Percentiles rank a stretch among this genome's conserved stretches.
Conservation (phyloP, 139 green algal genomes). For the Picochlorum sp. region DNA sequence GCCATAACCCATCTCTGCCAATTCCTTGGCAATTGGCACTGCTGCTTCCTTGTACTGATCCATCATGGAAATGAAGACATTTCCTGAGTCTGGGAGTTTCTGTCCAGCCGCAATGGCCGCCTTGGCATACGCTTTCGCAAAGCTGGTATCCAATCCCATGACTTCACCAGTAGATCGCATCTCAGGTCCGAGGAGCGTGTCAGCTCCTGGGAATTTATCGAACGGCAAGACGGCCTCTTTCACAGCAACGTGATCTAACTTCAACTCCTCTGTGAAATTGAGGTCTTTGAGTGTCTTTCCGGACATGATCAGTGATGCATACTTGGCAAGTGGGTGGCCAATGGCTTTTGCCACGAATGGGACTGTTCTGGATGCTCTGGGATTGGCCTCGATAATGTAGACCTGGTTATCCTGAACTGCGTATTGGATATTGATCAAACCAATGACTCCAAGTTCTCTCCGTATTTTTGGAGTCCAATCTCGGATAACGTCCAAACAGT, state of each 20-base stretch:
- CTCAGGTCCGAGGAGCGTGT: conserved; percentile 95
- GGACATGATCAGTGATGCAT: conserved; percentile 91
- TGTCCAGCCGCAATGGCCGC: conserved; percentile 87
- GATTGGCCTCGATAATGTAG: conserved; percentile 99
- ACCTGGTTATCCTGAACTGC: conserved; percentile 72
- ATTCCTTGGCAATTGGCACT: conserved; percentile 67
- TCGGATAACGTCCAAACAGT: conserved; percentile 57
- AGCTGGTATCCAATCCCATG: conserved; percentile 88
- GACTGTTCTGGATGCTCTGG: conserved; percentile 90
- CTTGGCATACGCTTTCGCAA: conserved; percentile 91
- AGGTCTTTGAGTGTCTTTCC: conserved; percentile 81
- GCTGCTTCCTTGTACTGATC: conserved; percentile 82
- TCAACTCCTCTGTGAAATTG: conserved; percentile 76
- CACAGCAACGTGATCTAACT: conserved; percentile 83
- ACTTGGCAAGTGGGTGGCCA: conserved; percentile 92
- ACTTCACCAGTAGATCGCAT: conserved; percentile 98
- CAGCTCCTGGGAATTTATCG: conserved; percentile 95
- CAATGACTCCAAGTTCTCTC: conserved; percentile 82
- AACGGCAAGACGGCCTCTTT: conserved; percentile 99
- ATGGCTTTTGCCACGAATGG: conserved; percentile 98
- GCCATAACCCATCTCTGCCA: conserved; percentile 79
- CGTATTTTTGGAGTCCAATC: conserved; percentile 85
- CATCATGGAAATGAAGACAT: conserved; percentile 89
- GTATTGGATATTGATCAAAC: conserved; percentile 99
- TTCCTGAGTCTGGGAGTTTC: conserved; percentile 66